Conservation (phyloP, 257 asterid species). For the Ocimum tenuiflorum region DNA sequence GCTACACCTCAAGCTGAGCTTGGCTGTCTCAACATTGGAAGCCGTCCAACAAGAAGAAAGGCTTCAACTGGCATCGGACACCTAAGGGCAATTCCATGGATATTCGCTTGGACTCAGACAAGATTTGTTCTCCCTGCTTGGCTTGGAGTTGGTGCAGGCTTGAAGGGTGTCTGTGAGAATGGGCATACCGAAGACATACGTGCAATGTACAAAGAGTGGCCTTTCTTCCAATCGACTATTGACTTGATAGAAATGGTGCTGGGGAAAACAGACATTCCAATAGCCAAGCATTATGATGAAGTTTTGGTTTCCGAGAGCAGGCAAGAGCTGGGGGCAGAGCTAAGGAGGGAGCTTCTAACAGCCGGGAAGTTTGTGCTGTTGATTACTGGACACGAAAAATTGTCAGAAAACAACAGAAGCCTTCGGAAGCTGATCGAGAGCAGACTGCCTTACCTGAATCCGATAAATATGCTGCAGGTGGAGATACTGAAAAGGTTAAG, state of each 20-base stretch:
- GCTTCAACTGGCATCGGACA: constrained; percentile 61
- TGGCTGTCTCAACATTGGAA: constrained; percentile 83
- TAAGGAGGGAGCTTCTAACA: constrained; percentile 65
- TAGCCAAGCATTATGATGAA: constrained; percentile 82
- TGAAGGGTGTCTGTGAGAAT: constrained; percentile 66
- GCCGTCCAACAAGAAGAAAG: constrained; percentile 90
- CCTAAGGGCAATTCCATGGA: constrained; percentile 91
- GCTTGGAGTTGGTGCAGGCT: constrained; percentile 96
- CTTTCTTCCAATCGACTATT: constrained; percentile 78
- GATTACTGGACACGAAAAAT: constrained; percentile 74
- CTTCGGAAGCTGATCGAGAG: constrained; percentile 76
- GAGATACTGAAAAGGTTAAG: constrained; percentile 85
- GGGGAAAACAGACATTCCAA: constrained; percentile 78
- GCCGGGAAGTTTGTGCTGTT: constrained; percentile 59
- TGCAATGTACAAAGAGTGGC: constrained; percentile 93
- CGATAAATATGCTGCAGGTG: constrained; percentile 92
- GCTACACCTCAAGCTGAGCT: constrained; percentile 98
- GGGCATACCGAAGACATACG: constrained; percentile 71
- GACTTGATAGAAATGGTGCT: constrained; percentile 93
- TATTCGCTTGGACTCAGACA: constrained; percentile 97
- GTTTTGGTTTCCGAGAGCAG: constrained; percentile 68
- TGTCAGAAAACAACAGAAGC: constrained; percentile 63
- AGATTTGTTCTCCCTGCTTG: constrained; percentile 90
- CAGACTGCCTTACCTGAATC: constrained; percentile 84
- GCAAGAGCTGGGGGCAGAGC: constrained; percentile 58